Percentiles rank a stretch among this genome's conserved stretches.
Evolutionary conservation across 2,329 filamentous ascomycete species (phyloP).

Genomic region (Colletotrichum magnum): DNA sequence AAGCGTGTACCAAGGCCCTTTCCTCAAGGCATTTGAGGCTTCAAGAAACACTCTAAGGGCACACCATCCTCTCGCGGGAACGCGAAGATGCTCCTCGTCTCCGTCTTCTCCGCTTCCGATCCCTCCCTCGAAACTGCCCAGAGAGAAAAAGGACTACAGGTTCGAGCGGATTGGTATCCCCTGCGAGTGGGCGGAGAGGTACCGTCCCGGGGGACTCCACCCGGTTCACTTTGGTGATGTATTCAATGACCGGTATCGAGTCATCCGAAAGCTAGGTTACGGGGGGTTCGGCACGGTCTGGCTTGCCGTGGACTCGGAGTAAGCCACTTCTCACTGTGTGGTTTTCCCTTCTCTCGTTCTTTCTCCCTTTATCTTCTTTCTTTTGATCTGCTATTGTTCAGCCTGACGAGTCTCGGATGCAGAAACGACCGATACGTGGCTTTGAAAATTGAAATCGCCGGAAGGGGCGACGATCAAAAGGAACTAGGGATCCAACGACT

Average conservation of each 20-base stretch:
- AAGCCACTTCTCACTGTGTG: background rate
- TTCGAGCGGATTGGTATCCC: background rate
- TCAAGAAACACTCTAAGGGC: too few species aligned
- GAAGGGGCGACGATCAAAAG: constrained; percentile 25
- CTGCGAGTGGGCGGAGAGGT: constrained; percentile 37
- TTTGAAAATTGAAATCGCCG: constrained; percentile 47
- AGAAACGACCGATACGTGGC: constrained; percentile 43
- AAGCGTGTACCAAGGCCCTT: too few species aligned
- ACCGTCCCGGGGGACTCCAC: constrained; percentile 44
- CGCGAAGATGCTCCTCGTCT: too few species aligned
- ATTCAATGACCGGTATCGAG: constrained; percentile 42
- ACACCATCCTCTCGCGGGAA: too few species aligned
- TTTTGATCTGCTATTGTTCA: too few species aligned
- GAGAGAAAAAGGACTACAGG: background rate
- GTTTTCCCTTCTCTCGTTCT: too few species aligned
- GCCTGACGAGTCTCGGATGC: too few species aligned
- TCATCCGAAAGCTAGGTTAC: constrained; percentile 46
- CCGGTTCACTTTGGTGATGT: constrained; percentile 45
- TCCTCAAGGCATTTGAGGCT: too few species aligned
- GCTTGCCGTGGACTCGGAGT: constrained; percentile 43
- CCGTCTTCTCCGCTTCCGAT: constrained; percentile 9
- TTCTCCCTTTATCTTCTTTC: too few species aligned
- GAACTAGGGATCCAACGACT: constrained; percentile 40
- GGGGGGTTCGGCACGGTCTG: constrained; percentile 46
- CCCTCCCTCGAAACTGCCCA: background rate